Base-by-base conservation (phyloP, 768 basidiomycete species). In the Pseudohyphozyma bogoriensis region DNA sequence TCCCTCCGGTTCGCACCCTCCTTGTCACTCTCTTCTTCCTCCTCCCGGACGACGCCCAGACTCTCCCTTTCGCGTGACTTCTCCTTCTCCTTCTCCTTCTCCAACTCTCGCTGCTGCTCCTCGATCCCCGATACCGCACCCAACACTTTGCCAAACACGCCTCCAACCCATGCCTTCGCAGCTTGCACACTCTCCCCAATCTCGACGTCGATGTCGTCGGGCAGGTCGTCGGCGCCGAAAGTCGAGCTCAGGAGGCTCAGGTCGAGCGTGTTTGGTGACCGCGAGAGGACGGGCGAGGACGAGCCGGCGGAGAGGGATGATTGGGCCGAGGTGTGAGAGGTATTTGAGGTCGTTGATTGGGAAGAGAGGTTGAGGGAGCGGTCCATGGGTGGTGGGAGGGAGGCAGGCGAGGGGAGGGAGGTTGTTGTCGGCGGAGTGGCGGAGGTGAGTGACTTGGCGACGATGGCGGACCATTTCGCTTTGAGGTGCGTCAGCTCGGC, bases 401-500 rank as follows among this genome's bases (percentile, higher is more conserved):
- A n/a, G 47, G 18, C 16, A 26, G 47, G 47, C 26, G 47, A n/a
- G 2, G 47, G 47, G 24, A 31, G 22, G 28, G 39, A 52, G 10
- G 51, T 52, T 2, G 53, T 39, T 54, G 63, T 18, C 36, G 47
- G 33, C 37, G 56, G 44, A 44, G 61, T 20, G 37, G 46, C 15
- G 50, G 56, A 18, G 52, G 40, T 29, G 29, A 54, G 39, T 0
- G 65, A 66, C 18, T 58, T 58, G 4, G 65, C 67, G 33, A 70
- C 62, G 52, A 68, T 65, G 4, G 60, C 29, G 40, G 67, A 60
- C 68, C 68, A 69, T 51, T 67, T 70, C 46, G 55, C 57, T 58
- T 70, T 68, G 18, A 68, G 57, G 6, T 40, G 8, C 3, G 45
- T 53, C 26, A 70, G 60, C 32, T 70, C 69, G 3, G 32, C 40